phyloP scores from a whole-genome alignment of 768 basidiomycete species.

The Hydnomerulius pinastri region DNA sequence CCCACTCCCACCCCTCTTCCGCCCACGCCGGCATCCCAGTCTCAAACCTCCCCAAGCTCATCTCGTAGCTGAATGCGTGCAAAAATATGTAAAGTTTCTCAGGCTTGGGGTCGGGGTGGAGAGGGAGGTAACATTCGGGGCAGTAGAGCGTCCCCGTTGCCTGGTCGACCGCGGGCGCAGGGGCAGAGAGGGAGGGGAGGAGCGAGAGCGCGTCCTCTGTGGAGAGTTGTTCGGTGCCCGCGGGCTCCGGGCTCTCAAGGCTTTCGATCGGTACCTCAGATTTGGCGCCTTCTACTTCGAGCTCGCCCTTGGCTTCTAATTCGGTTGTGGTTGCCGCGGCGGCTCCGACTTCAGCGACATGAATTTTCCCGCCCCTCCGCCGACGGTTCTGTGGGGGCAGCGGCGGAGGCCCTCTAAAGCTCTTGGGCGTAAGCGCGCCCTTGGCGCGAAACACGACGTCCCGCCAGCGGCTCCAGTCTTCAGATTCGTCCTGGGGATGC shows the following conservation, averaged over 20 bases:
- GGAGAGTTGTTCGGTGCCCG: conserved; percentile 37
- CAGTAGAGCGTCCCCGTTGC: conserved; percentile 67
- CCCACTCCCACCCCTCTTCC: conserved; percentile 69
- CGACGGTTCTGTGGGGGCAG: conserved; percentile 63
- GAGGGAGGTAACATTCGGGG: conserved; percentile 86
- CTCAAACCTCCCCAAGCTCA: conserved; percentile 78
- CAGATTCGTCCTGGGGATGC: conserved; percentile 88
- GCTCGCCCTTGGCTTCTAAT: background rate
- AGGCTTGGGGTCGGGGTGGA: conserved; percentile 91
- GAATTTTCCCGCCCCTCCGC: conserved; percentile 51
- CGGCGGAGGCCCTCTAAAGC: conserved; percentile 30
- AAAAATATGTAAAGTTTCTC: conserved; percentile 94
- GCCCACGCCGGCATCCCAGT: conserved; percentile 93
- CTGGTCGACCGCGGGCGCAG: conserved; percentile 33
- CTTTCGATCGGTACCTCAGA: background rate
- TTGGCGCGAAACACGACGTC: conserved; percentile 83
- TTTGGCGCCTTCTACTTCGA: no score
- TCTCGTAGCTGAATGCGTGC: conserved; percentile 86
- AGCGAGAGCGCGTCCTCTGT: conserved; percentile 51
- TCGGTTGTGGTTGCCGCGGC: conserved; percentile 1
- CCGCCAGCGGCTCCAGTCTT: conserved; percentile 88
- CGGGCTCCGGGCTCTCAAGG: background rate
- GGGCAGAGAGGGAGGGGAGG: conserved; percentile 23
- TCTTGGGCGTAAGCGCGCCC: conserved; percentile 48
- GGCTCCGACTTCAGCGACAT: conserved; percentile 11